These are phyloP conservation scores for Coprinopsis strossmayeri DNA, from an alignment of 768 basidiomycete genomes.

Conservation along the genomic window DNA sequence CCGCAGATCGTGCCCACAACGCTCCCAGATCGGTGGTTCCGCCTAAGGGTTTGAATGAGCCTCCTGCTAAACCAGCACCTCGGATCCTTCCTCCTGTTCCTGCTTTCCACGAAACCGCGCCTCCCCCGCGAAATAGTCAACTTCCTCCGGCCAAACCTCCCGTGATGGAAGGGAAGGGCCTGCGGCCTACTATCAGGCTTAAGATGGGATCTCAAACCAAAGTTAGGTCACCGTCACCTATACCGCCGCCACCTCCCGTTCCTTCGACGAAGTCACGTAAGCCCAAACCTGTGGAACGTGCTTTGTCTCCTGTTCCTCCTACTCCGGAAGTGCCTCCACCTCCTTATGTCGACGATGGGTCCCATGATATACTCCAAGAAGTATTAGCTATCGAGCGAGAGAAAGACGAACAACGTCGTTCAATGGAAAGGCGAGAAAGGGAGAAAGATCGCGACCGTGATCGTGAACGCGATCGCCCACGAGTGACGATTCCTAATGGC, in stretches of 20 bases:
- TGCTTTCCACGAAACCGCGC: slow-evolving; percentile 28
- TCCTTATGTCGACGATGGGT: slow-evolving; percentile 74
- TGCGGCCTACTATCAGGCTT: slow-evolving; percentile 56
- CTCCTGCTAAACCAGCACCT: slow-evolving; percentile 19
- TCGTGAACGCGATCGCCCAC: not conserved
- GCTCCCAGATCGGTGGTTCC: slow-evolving; percentile 9
- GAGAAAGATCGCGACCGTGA: slow-evolving; percentile 6
- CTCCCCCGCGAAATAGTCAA: slow-evolving; percentile 1
- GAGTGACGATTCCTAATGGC: not conserved
- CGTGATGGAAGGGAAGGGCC: no score
- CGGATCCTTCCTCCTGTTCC: slow-evolving; percentile 33
- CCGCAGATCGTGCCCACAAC: slow-evolving; percentile 45
- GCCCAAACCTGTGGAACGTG: slow-evolving; percentile 31
- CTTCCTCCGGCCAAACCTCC: no score
- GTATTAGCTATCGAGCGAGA: slow-evolving; percentile 75
- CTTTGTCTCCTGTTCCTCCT: slow-evolving; percentile 25
- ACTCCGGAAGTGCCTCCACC: slow-evolving; percentile 59
- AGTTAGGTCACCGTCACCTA: slow-evolving; percentile 23
- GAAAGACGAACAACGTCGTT: slow-evolving; percentile 41
- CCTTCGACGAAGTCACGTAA: slow-evolving; percentile 30
- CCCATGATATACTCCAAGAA: slow-evolving; percentile 74
- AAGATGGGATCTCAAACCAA: slow-evolving; percentile 46
- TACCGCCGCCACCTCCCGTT: slow-evolving; percentile 23
- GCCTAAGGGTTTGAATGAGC: not conserved
- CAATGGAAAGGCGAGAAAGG: slow-evolving; percentile 15